Conservation (phyloP, 352 stramenopile genomes). For the Phytophthora parvispora region DNA sequence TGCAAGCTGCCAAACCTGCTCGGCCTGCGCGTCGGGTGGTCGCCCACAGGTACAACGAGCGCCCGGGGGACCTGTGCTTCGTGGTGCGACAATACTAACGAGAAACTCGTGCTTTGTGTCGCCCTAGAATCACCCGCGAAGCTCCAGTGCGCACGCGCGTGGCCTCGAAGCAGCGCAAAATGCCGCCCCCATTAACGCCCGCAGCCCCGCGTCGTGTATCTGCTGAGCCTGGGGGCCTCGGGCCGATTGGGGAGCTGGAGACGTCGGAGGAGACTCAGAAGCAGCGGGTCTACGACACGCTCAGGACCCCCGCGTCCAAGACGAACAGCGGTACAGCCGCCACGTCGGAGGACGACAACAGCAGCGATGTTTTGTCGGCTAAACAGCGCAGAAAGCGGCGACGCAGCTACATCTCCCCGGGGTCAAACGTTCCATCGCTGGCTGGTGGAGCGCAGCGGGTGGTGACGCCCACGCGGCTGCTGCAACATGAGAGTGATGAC, state of each 20-base stretch:
- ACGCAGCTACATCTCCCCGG: slow-evolving; percentile 65
- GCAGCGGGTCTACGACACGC: not conserved
- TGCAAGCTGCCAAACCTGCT: not conserved
- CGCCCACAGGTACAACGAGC: slow-evolving; percentile 18
- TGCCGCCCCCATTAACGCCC: not conserved
- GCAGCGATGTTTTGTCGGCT: not conserved
- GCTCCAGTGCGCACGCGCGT: not conserved
- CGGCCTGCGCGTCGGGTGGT: slow-evolving; percentile 6
- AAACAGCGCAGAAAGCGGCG: slow-evolving; percentile 47
- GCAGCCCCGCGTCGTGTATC: not conserved
- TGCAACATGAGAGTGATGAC: slow-evolving; percentile 36
- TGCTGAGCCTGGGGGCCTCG: not conserved
- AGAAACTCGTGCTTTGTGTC: not conserved
- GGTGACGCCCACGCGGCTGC: slow-evolving; percentile 52
- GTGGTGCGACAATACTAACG: not conserved
- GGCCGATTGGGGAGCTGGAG: not conserved
- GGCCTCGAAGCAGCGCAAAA: not conserved
- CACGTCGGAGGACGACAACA: slow-evolving; percentile 4
- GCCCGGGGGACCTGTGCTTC: not conserved
- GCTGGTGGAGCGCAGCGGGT: slow-evolving; percentile 69
- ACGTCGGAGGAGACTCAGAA: not conserved
- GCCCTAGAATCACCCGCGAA: not conserved
- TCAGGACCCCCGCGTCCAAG: not conserved
- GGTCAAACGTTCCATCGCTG: slow-evolving; percentile 50
- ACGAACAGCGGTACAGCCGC: not conserved